phyloP scores from a whole-genome alignment of 257 asterid species.

The Solanum corneliomulleri region DNA sequence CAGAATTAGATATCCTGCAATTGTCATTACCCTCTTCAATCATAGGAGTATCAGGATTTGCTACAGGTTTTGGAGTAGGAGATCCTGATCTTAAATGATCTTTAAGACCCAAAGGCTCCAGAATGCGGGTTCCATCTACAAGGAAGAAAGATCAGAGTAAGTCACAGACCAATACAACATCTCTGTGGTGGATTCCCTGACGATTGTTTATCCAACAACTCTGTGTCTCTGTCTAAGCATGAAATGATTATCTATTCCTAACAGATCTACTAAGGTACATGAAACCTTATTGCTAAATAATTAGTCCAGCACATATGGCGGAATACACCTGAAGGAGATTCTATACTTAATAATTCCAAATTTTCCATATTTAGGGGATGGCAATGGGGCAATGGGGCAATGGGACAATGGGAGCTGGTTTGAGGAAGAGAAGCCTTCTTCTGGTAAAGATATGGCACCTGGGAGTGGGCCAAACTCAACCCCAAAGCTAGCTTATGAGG shows the following conservation, averaged over 20 bases:
- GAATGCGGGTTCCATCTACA: conserved; percentile 27
- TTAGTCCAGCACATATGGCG: not conserved
- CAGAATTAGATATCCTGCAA: conserved; percentile 11
- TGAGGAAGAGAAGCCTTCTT: not conserved
- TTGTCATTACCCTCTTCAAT: conserved; percentile 13
- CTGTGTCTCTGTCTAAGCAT: not conserved
- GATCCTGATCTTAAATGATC: conserved; percentile 19
- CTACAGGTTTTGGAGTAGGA: conserved; percentile 15
- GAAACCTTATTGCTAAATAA: not conserved
- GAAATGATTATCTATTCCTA: not conserved
- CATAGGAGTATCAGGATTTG: conserved; percentile 10
- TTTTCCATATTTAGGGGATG: not conserved
- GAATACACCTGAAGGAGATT: not conserved
- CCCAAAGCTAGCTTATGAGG: not conserved
- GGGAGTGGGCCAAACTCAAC: not conserved
- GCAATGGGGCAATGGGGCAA: not conserved
- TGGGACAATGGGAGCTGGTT: not conserved
- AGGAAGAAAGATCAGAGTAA: conserved; percentile 10
- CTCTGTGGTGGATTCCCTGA: not conserved
- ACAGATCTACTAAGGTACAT: not conserved
- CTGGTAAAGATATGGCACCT: not conserved
- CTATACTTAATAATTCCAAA: not conserved
- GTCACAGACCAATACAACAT: not conserved
- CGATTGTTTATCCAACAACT: not conserved
- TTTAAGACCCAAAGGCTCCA: conserved; percentile 34